Evolutionary conservation across 257 asterid species (phyloP).

Genomic region (Nicotiana obtusifolia): DNA sequence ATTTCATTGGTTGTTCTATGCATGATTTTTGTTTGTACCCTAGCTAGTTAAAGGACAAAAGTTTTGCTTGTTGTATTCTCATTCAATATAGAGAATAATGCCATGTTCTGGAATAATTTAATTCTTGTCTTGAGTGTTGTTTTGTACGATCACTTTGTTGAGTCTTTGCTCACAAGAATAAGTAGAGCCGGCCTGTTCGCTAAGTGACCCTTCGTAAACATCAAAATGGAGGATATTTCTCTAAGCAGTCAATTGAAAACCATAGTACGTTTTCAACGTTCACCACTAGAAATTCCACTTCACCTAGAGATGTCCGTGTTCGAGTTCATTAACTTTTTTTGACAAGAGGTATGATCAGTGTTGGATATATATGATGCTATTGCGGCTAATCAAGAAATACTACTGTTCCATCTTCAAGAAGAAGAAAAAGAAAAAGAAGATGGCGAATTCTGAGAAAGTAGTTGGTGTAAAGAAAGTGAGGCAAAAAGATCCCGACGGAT

Average conservation of each 20-base stretch:
- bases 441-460: constrained; percentile 24
- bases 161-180: background rate
- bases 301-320: constrained; percentile 24
- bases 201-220: constrained; percentile 21
- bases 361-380: background rate
- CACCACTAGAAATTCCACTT: constrained; percentile 18
- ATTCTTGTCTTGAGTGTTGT: background rate
- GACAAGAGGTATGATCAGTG: background rate
- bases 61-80: background rate
- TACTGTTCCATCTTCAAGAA: background rate
- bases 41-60: background rate
- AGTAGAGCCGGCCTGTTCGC: background rate
- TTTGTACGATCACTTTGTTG: background rate
- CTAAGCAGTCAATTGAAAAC: background rate
- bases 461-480: constrained; percentile 42
- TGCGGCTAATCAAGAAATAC: background rate
- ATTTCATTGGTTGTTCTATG: background rate
- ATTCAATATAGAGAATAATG: background rate
- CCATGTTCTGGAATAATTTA: background rate
- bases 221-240: constrained; percentile 20
- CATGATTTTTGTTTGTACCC: background rate
- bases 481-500: constrained; percentile 34
- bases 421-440: background rate
- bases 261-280: constrained; percentile 19
- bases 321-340: background rate